phyloP scores from a whole-genome alignment of 129 eudicot genomes.

The Silybum marianum region DNA sequence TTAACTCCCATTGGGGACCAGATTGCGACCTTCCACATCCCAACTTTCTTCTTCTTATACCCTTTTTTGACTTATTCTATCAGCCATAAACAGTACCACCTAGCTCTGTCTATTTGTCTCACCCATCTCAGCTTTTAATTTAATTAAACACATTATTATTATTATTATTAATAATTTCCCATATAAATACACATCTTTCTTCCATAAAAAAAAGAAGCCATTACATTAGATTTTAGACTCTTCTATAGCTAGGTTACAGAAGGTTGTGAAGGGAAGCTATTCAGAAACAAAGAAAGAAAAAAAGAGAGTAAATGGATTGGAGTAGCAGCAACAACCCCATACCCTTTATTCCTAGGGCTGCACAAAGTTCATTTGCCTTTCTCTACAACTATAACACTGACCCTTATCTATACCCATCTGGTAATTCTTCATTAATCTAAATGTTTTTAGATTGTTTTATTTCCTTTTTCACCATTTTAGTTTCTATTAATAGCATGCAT shows the following conservation, averaged over 20 bases:
- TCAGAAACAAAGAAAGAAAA: not conserved
- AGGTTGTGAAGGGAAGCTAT: not conserved
- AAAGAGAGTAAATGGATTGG: slow-evolving; percentile 60
- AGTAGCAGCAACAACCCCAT: slow-evolving; percentile 45
- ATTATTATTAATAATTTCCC: not conserved
- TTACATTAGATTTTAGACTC: not conserved
- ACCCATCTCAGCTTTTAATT: not conserved
- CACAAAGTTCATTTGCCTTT: slow-evolving; percentile 57
- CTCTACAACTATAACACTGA: slow-evolving; percentile 61
- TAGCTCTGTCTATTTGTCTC: slow-evolving; percentile 11
- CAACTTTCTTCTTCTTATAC: not conserved
- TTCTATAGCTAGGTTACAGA: not conserved
- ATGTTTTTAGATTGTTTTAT: no score
- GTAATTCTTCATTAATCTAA: slow-evolving; percentile 14
- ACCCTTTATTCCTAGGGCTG: slow-evolving; percentile 48
- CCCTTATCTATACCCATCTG: slow-evolving; percentile 43
- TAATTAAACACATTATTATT: not conserved
- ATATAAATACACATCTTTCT: slow-evolving; percentile 22
- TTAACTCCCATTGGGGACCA: slow-evolving; percentile 37
- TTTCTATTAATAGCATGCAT: not conserved
- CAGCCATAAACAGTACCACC: not conserved
- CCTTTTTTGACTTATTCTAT: slow-evolving; percentile 13
- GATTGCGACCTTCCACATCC: slow-evolving; percentile 36
- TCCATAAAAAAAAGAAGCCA: not conserved
- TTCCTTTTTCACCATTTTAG: not conserved